These are phyloP conservation scores for Daldinia eschscholtzii DNA, from an alignment of 2,329 filamentous ascomycete genomes.

Conservation along the genomic window DNA sequence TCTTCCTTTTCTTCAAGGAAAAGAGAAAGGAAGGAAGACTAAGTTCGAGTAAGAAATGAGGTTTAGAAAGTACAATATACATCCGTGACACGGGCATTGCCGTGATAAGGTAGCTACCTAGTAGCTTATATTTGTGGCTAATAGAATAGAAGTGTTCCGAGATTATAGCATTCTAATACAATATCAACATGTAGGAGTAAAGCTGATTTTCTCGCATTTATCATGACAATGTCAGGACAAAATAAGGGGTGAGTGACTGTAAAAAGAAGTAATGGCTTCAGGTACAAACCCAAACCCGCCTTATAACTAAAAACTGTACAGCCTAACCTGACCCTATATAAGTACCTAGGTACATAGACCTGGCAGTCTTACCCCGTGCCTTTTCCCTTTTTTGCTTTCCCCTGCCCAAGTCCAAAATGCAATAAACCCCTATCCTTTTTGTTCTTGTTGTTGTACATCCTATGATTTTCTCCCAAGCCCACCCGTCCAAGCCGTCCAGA, in stretches of 20 bases:
- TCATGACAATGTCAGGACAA: too few species aligned
- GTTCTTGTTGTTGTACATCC: slow-evolving; percentile 4
- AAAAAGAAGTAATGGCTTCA: not conserved
- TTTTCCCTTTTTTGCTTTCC: slow-evolving; percentile 22
- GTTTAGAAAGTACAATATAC: not conserved
- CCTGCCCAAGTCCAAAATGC: slow-evolving; percentile 20
- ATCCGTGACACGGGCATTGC: not conserved
- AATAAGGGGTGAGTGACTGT: too few species aligned
- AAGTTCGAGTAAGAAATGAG: not conserved
- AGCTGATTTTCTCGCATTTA: not conserved
- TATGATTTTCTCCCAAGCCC: slow-evolving; percentile 13
- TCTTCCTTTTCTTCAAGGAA: not conserved
- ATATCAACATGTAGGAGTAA: not conserved
- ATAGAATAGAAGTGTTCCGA: not conserved
- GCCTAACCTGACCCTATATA: not conserved
- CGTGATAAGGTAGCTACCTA: not conserved
- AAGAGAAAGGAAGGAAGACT: not conserved
- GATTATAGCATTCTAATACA: not conserved
- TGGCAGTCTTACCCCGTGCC: slow-evolving; percentile 16
- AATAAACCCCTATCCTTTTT: slow-evolving; percentile 13
- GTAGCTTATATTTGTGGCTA: not conserved
- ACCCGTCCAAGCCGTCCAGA: slow-evolving; percentile 2
- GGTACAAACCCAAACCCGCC: not conserved
- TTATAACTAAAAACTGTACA: slow-evolving; percentile 13
- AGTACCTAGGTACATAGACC: not conserved